Evolutionary conservation across 2,329 filamentous ascomycete genomes (phyloP).

Genomic region (Pseudonectria buxi): DNA sequence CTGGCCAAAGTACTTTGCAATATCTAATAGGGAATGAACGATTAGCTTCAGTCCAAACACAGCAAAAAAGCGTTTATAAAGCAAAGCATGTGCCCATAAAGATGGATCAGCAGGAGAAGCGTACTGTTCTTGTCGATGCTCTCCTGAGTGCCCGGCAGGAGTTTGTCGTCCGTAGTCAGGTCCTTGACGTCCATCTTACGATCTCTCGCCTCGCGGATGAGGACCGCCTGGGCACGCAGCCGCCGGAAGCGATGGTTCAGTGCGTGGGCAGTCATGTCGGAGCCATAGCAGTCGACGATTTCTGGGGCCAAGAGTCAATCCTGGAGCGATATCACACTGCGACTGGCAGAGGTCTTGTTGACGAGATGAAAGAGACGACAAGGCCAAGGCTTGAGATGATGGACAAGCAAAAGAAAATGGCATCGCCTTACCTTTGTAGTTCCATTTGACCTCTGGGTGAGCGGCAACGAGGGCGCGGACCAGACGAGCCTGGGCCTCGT

Average conservation of each 20-base stretch:
- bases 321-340: constrained; percentile 7
- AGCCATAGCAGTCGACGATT: constrained; percentile 41
- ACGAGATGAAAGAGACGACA: neutral
- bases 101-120: constrained; percentile 9
- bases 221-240: constrained; percentile 35
- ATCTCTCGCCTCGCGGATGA: constrained; percentile 30
- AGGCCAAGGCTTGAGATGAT: neutral
- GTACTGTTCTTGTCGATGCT: constrained; percentile 36
- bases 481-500: constrained; percentile 54
- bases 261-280: constrained; percentile 40
- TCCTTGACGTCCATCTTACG: constrained; percentile 36
- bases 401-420: constrained; percentile 4
- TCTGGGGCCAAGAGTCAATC: constrained; percentile 34
- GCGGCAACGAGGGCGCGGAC: constrained; percentile 55
- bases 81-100: neutral
- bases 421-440: constrained; percentile 51
- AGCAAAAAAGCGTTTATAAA: constrained; percentile 1
- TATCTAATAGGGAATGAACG: constrained; percentile 36
- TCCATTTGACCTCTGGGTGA: constrained; percentile 46
- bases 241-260: constrained; percentile 47
- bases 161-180: constrained; percentile 28
- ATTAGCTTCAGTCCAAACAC: neutral
- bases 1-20: constrained; percentile 53
- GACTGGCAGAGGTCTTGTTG: neutral
- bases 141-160: constrained; percentile 32